Evolutionary conservation across 306 rosid species (phyloP).

Genomic region (Vicia sativa): DNA sequence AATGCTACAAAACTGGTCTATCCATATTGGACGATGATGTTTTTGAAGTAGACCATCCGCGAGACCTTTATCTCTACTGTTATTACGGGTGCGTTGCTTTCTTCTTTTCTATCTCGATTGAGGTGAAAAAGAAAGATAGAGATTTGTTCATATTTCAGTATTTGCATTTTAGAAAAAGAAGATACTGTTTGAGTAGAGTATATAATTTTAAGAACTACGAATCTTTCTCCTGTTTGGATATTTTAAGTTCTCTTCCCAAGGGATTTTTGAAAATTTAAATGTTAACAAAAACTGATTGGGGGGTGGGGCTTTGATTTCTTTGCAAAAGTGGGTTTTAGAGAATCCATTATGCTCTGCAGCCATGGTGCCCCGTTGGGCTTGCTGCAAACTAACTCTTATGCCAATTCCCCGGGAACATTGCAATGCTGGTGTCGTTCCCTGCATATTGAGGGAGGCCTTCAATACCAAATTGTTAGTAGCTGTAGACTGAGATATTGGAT

Average conservation of each 20-base stretch:
- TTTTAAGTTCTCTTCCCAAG: no score
- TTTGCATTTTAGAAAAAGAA: slow-evolving; percentile 20
- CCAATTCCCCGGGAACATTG: neutral
- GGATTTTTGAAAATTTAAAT: no score
- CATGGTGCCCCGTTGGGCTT: neutral
- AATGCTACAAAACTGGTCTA: slow-evolving; percentile 82
- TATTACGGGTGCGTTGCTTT: slow-evolving; percentile 80
- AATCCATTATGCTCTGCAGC: neutral
- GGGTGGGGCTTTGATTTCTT: no score
- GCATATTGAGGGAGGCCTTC: neutral
- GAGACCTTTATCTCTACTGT: slow-evolving; percentile 85
- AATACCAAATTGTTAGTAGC: neutral
- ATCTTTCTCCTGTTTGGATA: no score
- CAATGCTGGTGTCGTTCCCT: neutral
- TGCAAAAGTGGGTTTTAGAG: no score
- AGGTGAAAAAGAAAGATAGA: neutral
- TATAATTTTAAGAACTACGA: no score
- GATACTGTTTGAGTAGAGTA: no score
- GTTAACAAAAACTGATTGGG: no score
- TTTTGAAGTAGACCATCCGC: slow-evolving; percentile 86
- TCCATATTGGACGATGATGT: slow-evolving; percentile 73
- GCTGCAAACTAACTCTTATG: neutral
- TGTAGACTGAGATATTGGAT: neutral
- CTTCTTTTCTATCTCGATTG: slow-evolving; percentile 11
- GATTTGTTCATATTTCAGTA: slow-evolving; percentile 1